Conservation (phyloP, 305 asterid genomes). For the Solanum hybrid region DNA sequence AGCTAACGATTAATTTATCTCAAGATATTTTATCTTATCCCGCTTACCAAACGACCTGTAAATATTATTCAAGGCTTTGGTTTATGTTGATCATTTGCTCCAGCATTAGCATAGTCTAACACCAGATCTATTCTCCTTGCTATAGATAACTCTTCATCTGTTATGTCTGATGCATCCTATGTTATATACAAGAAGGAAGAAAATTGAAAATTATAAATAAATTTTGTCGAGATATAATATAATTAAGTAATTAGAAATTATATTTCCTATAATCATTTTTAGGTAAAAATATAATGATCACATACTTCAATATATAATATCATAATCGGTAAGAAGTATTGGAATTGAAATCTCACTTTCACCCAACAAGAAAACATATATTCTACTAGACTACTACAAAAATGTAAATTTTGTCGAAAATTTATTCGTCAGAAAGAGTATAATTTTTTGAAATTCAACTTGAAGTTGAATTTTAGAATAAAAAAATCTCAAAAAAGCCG, state of each 20-base stretch:
- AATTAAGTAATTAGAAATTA: not conserved
- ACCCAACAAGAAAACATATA: not conserved
- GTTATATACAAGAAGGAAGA: not conserved
- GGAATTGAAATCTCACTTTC: not conserved
- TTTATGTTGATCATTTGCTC: not conserved
- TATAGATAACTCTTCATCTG: not conserved
- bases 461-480: too few relatives aligned
- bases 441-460: not conserved
- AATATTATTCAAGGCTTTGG: not conserved
- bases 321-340: fast-evolving
- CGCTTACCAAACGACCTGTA: fast-evolving
- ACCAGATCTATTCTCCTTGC: not conserved
- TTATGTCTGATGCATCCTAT: not conserved
- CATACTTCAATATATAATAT: not conserved
- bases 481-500: too few relatives aligned
- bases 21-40: not conserved
- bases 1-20: not conserved
- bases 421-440: not conserved
- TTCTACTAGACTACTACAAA: not conserved
- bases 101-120: not conserved
- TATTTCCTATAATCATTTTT: not conserved
- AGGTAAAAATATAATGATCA: not conserved
- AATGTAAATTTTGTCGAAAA: not conserved
- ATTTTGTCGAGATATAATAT: not conserved
- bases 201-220: not conserved